A percentile compares a stretch with the other conserved stretches of the same genome.
Evolutionary conservation across 2,329 filamentous ascomycete genomes (phyloP).

Genomic region (Aspergillaceae sp.): DNA sequence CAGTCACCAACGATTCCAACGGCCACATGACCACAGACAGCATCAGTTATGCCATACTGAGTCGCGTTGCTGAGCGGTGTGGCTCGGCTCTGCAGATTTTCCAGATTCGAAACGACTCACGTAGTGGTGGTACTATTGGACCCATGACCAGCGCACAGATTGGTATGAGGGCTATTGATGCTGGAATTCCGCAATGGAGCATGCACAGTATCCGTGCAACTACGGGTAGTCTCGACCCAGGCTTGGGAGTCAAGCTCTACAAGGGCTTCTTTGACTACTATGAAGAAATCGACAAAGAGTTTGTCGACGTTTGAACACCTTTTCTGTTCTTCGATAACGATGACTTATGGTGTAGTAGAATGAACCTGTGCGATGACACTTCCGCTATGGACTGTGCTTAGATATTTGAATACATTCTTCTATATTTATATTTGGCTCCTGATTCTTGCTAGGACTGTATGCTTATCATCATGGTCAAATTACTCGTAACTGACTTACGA

Average conservation of each 20-base stretch:
- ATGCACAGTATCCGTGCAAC: slow-evolving; percentile 93
- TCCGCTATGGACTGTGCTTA: too few species aligned
- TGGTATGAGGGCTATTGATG: slow-evolving; percentile 76
- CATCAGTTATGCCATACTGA: slow-evolving; percentile 71
- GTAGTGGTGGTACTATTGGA: slow-evolving; percentile 89
- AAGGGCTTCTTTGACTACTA: slow-evolving; percentile 81
- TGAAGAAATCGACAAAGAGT: slow-evolving; percentile 76
- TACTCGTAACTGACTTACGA: too few species aligned
- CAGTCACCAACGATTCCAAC: slow-evolving; percentile 73
- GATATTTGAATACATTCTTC: background rate
- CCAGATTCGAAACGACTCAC: slow-evolving; percentile 87
- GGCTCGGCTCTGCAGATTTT: slow-evolving; percentile 72
- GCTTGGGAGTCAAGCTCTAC: slow-evolving; percentile 79
- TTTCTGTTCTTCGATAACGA: background rate
- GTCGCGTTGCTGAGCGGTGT: slow-evolving; percentile 65
- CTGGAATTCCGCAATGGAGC: slow-evolving; percentile 79
- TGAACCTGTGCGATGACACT: background rate
- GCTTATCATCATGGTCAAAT: too few species aligned
- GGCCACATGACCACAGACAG: slow-evolving; percentile 95
- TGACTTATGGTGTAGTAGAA: background rate
- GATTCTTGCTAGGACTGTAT: background rate
- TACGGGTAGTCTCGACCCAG: slow-evolving; percentile 76
- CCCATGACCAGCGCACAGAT: slow-evolving; percentile 75
- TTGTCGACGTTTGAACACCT: slow-evolving; percentile 36
- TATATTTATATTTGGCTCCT: background rate